Evolutionary conservation across 2,329 filamentous ascomycete species (phyloP), one percentile per base, ranked within the genome.

Genomic region (Lasiodiplodia gonubiensis): DNA sequence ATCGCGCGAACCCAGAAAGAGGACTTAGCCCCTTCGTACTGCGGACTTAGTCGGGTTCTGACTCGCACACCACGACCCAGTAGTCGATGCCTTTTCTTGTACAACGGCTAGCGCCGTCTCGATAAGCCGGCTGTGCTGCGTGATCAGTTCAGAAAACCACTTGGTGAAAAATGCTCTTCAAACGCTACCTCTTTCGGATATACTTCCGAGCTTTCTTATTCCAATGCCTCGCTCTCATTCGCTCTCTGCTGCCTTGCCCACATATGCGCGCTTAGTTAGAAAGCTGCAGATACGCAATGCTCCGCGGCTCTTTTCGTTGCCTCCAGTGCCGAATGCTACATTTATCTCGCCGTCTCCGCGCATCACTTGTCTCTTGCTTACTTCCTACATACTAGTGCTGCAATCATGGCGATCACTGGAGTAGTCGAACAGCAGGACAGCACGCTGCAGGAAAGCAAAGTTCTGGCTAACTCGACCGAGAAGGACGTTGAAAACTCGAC

Each of bases 401-500:
- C 46, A 30, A 8, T 6, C 59, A 63, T 63, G 59, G 10, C 59
- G 3, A n/a, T 12, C 59, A 12, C 16, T 37, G 46, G 8, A 4
- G 6, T n/a, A 37, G 14, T 6, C 1, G 27, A 49, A 14, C 27
- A 49, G 39, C 55, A 30, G 16, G 6, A n/a, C 5, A 23, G 48
- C 2, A 10, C 46, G 23, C 37, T 48, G 10, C 14, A 49, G 4
- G 42, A 51, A n/a, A 39, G 59, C 21, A 51, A 63, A 21, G 21
- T 27, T 1, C 27, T 51, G 30, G 27, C 27, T 14, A 37, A 30
- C 23, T n/a, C 42, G 12, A 25, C 27, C 23, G 59, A 63, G 16
- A 63, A 63, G 30, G 59, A 63, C 23, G 8, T 51, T 10, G 59
- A 63, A n/a, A n/a, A 30, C 3, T 63, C 59, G 42, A 51, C 46